Percentiles rank a stretch among this genome's conserved stretches.
Conservation (phyloP, 2,329 filamentous ascomycete genomes). For the Epichloe scottii region DNA sequence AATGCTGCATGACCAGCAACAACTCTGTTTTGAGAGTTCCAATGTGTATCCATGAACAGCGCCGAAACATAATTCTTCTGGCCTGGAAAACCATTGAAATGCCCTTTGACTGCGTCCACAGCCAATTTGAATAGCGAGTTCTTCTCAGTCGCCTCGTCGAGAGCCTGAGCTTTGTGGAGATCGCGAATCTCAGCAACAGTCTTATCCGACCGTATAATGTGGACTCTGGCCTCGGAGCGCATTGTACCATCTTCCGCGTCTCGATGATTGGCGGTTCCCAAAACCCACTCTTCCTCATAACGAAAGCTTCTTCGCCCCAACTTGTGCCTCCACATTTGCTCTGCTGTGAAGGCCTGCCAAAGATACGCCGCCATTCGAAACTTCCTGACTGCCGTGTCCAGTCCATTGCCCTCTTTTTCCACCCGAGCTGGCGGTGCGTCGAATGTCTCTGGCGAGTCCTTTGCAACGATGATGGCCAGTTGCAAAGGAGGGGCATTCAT, state of each 20-base stretch:
- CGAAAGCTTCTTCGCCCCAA: conserved; percentile 77
- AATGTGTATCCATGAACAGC: conserved; percentile 76
- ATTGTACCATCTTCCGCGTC: conserved; percentile 61
- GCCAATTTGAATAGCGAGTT: conserved; percentile 68
- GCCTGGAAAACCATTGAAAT: conserved; percentile 62
- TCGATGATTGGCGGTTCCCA: conserved; percentile 63
- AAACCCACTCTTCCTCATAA: conserved; percentile 91
- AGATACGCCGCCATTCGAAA: conserved; percentile 92
- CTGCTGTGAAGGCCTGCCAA: conserved; percentile 94
- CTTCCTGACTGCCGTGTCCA: conserved; percentile 74
- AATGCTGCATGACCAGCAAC: conserved; percentile 74
- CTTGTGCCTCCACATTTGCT: conserved; percentile 87
- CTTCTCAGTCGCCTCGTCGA: conserved; percentile 53
- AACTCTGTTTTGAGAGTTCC: conserved; percentile 59
- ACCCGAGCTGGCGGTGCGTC: conserved; percentile 67
- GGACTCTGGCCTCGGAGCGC: conserved; percentile 83
- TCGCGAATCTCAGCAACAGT: conserved; percentile 75
- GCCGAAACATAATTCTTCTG: conserved; percentile 85
- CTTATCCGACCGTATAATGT: conserved; percentile 70
- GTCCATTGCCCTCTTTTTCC: conserved; percentile 67
- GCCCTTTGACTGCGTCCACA: conserved; percentile 59
- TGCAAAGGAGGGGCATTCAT: conserved; percentile 73
- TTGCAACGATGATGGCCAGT: conserved; percentile 74
- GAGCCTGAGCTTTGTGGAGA: conserved; percentile 67
- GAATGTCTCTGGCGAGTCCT: conserved; percentile 76